Base-by-base conservation (phyloP, 2,329 filamentous ascomycete species). In the Sarocladiaceae sp. region DNA sequence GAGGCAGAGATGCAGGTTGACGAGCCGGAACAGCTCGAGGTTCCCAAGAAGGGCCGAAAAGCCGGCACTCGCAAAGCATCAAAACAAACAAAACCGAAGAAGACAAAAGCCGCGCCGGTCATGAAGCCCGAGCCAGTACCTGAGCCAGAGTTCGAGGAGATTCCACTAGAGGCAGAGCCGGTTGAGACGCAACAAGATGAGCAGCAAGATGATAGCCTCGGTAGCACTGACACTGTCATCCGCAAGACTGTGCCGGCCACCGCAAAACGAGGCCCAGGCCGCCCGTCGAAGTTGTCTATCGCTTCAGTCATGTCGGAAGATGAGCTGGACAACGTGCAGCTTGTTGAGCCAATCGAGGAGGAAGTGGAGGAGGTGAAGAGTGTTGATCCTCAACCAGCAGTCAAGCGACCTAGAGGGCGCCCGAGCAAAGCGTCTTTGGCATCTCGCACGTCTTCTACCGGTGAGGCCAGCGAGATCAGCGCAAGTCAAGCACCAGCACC, bases 1-100 rank as follows among this genome's bases (percentile, higher is more conserved):
- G 68, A 76, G 46, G 63, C 64, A 15, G 70, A 78, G 45, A 73
- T 76, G 67, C 61, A 67, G 19, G 52, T 61, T 4, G 60, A 70
- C 15, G 43, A 47, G 37, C 50, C 50, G 39, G 48, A 57, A 7
- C 66, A 72, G n/a, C 51, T 74, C 0, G 59, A 64, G 4, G 62
- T 73, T 10, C 67, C 73, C 3, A 79, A 79, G 59, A 79, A 76
- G 55, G 73, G 70, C 20, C 71, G 72, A 40, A 78, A 78, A 52
- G 57, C 70, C 3, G 69, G 60, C n/a, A 61, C 66, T 3, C 68
- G 69, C 34, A 80, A 78, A 50, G 66, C 52, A 1, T 74, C 75
- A 0, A 78, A 76, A 56, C 71, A 74, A 50, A 66, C 67, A 9
- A 73, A 72, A 42, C 48, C 62, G 6, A 69, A 65, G 53, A 75